These are phyloP conservation scores for Podospora comata DNA, from an alignment of 495 filamentous ascomycete species.

Conservation along the genomic window DNA sequence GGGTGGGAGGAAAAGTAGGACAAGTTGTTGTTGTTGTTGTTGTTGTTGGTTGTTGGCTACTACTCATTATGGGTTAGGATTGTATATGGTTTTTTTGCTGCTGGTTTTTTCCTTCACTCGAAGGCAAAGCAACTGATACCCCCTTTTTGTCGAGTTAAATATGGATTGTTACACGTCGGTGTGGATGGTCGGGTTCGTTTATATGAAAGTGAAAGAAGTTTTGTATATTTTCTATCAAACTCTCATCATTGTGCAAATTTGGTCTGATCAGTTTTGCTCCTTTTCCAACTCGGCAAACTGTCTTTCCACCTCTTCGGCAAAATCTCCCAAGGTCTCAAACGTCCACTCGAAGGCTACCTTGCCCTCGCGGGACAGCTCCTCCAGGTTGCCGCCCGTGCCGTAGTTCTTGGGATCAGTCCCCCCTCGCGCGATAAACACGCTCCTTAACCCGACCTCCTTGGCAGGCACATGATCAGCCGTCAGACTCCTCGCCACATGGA, in stretches of 20 bases:
- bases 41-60: background rate
- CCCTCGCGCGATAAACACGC: constrained; percentile 68
- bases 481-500: constrained; percentile 69
- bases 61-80: background rate
- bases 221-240: background rate
- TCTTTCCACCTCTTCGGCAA: constrained; percentile 66
- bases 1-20: background rate
- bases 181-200: background rate
- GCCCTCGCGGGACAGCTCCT: constrained; percentile 37
- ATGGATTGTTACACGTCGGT: background rate
- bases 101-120: background rate
- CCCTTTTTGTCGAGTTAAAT: background rate
- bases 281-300: constrained; percentile 38
- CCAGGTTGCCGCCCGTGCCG: constrained; percentile 42
- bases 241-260: too few relatives aligned
- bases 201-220: background rate
- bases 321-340: constrained; percentile 65
- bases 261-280: background rate
- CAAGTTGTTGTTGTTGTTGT: background rate
- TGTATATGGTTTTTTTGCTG: background rate
- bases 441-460: constrained; percentile 56
- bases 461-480: constrained; percentile 70
- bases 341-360: constrained; percentile 43
- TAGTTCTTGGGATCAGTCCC: constrained; percentile 43
- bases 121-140: background rate